A percentile compares a stretch with the other conserved stretches of the same genome.
Conservation (phyloP, 495 filamentous ascomycete species). For the Daldinia loculata region DNA sequence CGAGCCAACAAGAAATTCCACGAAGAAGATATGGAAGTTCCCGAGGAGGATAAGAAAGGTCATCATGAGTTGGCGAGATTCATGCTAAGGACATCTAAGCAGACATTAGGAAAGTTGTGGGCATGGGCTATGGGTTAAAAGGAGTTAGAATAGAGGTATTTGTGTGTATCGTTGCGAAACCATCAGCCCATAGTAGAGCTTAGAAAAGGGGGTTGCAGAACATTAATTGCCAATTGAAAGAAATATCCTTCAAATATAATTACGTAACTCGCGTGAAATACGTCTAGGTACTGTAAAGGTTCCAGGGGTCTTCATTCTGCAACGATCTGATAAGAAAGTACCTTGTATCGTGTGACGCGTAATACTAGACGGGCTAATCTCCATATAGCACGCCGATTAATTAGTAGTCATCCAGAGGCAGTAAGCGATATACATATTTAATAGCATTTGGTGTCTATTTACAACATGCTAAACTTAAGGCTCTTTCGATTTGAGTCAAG, state of each 20-base stretch:
- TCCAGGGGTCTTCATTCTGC: background rate
- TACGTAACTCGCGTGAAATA: no score
- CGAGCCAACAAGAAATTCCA: constrained; percentile 31
- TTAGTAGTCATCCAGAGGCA: background rate
- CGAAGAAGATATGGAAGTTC: constrained; percentile 41
- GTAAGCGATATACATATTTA: background rate
- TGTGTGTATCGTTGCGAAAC: background rate
- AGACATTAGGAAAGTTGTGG: background rate
- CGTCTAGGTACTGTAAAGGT: no score
- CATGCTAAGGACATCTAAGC: constrained; percentile 15
- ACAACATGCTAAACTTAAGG: background rate
- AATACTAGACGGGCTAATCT: constrained; percentile 1
- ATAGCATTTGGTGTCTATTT: background rate
- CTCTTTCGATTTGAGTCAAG: background rate
- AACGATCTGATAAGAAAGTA: constrained; percentile 17
- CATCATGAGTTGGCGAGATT: constrained; percentile 29
- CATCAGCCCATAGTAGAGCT: no score
- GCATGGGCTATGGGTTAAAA: background rate
- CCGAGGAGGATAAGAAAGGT: constrained; percentile 28
- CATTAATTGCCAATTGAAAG: no score
- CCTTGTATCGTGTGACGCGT: constrained; percentile 5
- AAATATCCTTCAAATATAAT: no score
- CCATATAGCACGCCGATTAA: background rate
- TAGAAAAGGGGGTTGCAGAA: no score
- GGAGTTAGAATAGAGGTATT: background rate